phyloP scores from a whole-genome alignment of 2,329 filamentous ascomycete genomes.

The Aspergillus japonicus region DNA sequence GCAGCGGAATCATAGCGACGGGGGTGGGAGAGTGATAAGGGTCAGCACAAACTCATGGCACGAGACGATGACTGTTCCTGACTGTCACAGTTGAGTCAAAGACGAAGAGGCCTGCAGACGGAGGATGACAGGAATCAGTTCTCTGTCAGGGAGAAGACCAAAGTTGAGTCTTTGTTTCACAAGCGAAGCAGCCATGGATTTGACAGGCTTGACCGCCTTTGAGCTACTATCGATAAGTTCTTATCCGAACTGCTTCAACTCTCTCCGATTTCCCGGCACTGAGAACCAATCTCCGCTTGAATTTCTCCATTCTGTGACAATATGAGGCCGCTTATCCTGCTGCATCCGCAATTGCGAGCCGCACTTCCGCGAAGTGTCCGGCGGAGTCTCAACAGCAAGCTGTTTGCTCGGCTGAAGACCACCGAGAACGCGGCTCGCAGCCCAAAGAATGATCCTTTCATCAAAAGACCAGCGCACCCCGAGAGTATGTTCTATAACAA shows the following conservation, averaged over 20 bases:
- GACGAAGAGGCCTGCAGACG: not conserved
- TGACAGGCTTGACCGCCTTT: not conserved
- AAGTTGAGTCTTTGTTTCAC: not conserved
- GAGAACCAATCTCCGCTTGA: too few relatives aligned
- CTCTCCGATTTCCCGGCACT: not conserved
- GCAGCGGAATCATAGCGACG: constrained; percentile 27
- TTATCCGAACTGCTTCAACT: not conserved
- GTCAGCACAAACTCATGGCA: constrained; percentile 4
- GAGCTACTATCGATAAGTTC: not conserved
- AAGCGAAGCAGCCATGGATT: not conserved
- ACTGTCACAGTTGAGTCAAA: not conserved
- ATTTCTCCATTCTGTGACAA: not conserved
- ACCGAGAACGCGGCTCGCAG: constrained; percentile 25
- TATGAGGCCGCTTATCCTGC: constrained; percentile 29
- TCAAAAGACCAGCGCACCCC: constrained; percentile 9
- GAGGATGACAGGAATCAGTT: too few relatives aligned
- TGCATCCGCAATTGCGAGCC: constrained; percentile 32
- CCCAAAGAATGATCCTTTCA: constrained; percentile 22
- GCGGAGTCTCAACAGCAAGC: constrained; percentile 25
- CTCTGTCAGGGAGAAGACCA: too few relatives aligned
- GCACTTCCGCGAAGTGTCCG: constrained; percentile 26
- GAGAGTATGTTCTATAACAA: constrained; percentile 14
- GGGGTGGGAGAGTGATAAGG: not conserved
- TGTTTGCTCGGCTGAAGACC: constrained; percentile 32
- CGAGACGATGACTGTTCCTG: not conserved